Base-by-base conservation (phyloP, 768 basidiomycete genomes). In the Strobilomyces echinocephalus region DNA sequence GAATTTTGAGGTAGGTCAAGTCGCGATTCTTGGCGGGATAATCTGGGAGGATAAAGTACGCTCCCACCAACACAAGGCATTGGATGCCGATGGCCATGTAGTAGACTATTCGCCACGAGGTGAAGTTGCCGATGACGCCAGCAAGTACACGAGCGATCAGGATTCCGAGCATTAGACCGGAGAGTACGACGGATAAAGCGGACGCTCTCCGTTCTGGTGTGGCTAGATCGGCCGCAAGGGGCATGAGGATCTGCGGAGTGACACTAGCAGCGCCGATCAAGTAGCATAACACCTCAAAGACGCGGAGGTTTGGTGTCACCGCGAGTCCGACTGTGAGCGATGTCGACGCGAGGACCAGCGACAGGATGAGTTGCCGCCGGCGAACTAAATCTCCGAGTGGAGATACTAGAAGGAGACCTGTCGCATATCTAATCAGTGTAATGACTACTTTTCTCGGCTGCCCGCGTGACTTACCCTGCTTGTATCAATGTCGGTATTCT, bases 311-410 rank as follows among this genome's bases (percentile, higher is more conserved):
- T 2, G 68, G 69, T 0, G 88, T 87, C 12, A 89, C 57, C 0
- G 87, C 79, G 1, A 93, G 75, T 0, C 86, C 91, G 46, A 94
- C 82, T 0, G 87, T 82, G 4, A 95, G 73, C 5, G 76, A 61
- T 0, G 79, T 77, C 0, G 84, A 81, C 20, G 79, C 44, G 1
- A 78, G 59, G 36, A 86, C 72, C 18, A 91, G 69, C 11, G 75
- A 54, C 20, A 95, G 74, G 30, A 87, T 76, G 0, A 95, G 74
- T 41, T 82, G 84, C 12, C 92, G 76, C 34, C 91, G 74, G 18
- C 87, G 85, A 28, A 91, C 78, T 20, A 94, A 78, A 66, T 95
- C 92, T 8, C 93, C 92, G 0, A 91, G 74, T 1, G 93, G 92
- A 1, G 87, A 80, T 50, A 95, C 81, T 39, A 93, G 68, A 3